These are phyloP conservation scores for Apophysomyces sp. DNA, from an alignment of 371 early-diverging fungal species.

Conservation along the genomic window DNA sequence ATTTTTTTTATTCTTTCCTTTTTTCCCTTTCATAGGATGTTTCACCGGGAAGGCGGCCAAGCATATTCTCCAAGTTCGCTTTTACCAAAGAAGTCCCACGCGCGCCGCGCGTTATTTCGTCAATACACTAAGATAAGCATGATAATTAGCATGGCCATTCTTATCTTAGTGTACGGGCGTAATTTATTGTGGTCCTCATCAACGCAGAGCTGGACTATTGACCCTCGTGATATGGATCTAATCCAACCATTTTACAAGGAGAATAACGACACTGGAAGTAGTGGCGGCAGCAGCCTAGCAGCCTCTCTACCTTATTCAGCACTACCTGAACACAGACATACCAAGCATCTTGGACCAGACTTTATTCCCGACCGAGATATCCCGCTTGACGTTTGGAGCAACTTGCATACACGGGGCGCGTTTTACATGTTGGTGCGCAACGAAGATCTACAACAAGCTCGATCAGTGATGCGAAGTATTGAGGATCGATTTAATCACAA, in stretches of 20 bases:
- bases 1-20: background rate
- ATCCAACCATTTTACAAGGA: constrained; percentile 3
- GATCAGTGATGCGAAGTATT: constrained; percentile 37
- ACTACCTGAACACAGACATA: background rate
- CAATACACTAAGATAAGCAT: constrained; percentile 5
- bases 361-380: constrained; percentile 6
- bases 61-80: background rate
- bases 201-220: constrained; percentile 4
- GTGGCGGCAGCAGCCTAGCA: no score
- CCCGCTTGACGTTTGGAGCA: constrained; percentile 16
- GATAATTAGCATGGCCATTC: background rate
- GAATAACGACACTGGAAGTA: background rate
- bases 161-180: constrained; percentile 7
- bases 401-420: constrained; percentile 34
- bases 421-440: constrained; percentile 41
- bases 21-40: background rate
- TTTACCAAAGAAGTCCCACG: background rate
- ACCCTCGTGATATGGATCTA: constrained; percentile 7
- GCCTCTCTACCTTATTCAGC: background rate
- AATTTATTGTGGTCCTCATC: constrained; percentile 7
- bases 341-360: background rate
- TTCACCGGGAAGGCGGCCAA: constrained; percentile 7
- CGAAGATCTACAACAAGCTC: constrained; percentile 29
- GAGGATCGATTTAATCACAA: constrained; percentile 51
- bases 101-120: constrained; percentile 10